phyloP scores from a whole-genome alignment of 208 protist genomes.

The Trypanosoma melophagium region DNA sequence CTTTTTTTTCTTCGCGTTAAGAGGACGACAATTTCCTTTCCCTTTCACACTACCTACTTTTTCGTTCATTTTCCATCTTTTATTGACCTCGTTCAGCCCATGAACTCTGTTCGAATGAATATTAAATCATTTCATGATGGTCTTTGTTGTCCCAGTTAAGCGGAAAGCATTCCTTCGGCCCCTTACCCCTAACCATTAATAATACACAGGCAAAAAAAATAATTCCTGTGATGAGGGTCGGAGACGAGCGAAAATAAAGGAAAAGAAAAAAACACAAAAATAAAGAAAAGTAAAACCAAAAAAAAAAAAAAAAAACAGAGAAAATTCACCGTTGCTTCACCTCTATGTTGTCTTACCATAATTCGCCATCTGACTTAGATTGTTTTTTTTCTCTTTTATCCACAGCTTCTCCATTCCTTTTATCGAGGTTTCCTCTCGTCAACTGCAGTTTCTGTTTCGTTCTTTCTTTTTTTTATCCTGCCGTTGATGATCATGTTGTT shows the following conservation, averaged over 20 bases:
- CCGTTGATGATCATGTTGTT: not conserved
- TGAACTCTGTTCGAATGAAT: too few species aligned
- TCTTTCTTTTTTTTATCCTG: constrained; percentile 3
- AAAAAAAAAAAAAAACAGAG: not conserved
- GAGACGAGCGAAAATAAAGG: constrained; percentile 9
- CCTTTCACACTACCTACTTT: too few species aligned
- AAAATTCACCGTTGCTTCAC: not conserved
- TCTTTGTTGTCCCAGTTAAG: not conserved
- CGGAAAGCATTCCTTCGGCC: not conserved
- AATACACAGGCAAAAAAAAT: not conserved
- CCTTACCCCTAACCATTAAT: not conserved
- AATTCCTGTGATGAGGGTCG: not conserved
- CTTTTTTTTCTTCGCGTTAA: too few species aligned
- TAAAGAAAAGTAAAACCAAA: constrained; percentile 6
- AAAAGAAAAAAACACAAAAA: constrained; percentile 28
- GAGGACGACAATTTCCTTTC: too few species aligned
- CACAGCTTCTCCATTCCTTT: not conserved
- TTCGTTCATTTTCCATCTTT: too few species aligned
- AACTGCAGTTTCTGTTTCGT: not conserved
- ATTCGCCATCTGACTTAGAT: too few species aligned
- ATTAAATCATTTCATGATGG: too few species aligned
- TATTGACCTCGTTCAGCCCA: too few species aligned
- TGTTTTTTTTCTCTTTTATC: not conserved
- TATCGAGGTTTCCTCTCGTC: not conserved
- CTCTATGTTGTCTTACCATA: too few species aligned